Conservation (phyloP, 345 rosid species). For the Heritiera fomes region DNA sequence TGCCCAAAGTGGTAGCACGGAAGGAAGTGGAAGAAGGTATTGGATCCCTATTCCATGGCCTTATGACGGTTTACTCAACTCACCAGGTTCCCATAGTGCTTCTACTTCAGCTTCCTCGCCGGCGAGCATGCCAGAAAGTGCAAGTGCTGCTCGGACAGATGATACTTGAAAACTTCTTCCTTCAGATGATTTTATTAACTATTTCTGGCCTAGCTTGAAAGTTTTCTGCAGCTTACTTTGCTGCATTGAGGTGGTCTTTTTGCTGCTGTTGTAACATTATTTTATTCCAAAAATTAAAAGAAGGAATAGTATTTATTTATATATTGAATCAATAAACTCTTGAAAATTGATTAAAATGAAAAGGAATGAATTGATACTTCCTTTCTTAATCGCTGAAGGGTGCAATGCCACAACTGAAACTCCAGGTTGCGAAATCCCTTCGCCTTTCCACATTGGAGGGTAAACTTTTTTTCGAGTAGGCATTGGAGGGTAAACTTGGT, state of each 20-base stretch:
- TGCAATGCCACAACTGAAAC: conserved; percentile 55
- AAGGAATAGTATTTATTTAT: background rate
- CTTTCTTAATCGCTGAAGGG: conserved; percentile 50
- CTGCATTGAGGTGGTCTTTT: background rate
- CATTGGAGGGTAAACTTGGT: conserved; percentile 41
- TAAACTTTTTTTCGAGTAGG: conserved; percentile 22
- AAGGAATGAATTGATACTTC: background rate
- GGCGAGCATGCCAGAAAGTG: conserved; percentile 11
- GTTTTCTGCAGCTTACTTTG: background rate
- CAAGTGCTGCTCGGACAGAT: conserved; percentile 23
- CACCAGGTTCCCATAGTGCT: conserved; percentile 25
- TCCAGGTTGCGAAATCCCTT: conserved; percentile 50
- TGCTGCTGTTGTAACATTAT: background rate
- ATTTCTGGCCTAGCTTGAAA: background rate
- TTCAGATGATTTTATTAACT: background rate
- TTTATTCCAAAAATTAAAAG: background rate
- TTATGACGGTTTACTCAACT: conserved; percentile 30
- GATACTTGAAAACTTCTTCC: conserved; percentile 15
- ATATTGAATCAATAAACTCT: background rate
- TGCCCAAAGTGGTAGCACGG: background rate
- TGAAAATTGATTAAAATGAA: background rate
- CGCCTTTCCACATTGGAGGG: conserved; percentile 43
- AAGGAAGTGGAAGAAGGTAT: conserved; percentile 27
- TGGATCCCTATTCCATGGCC: conserved; percentile 35
- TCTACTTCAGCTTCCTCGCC: conserved; percentile 23